Evolutionary conservation across 73 alveolate genomes (phyloP), one percentile per base, ranked within the genome.

Genomic region (Paramecium octaurelia): DNA sequence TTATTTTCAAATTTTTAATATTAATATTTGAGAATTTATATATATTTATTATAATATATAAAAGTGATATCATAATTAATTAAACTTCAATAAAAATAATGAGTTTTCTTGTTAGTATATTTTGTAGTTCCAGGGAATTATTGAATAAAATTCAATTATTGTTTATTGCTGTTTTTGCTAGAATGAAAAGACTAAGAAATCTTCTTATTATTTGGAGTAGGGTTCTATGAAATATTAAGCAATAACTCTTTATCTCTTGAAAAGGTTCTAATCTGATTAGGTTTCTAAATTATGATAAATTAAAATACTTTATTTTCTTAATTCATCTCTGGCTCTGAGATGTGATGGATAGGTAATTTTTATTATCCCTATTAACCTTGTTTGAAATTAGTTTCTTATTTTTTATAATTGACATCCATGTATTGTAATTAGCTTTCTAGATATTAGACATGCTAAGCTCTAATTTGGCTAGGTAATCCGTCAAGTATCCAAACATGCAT

Each of bases 401-500:
- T 40, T 40, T 12, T 18, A 36, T 18, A 7, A 23, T 21, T 34
- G 8, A 3, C 6, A 29, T 71, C 59, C 5, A 16, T 6, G 6
- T 1, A 8, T 23, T 29, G 29, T 71, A 1, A 36, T 71, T 71
- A 27, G 11, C 59, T 31, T 29, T 86, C 42, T 57, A 86, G 23
- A 59, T 86, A 59, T 86, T 86, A 20, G 1, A 86, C 71, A 60
- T 86, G 93, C 42, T 86, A 60, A 59, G 31, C 73, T 64, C 93
- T 86, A 0, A 86, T 86, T 59, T 58, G 35, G 14, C 60, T 75
- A 27, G 93, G 93, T 40, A 89, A 36, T 8, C 94, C 97, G 64
- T 95, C 98, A 71, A 93, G 86, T 9, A 95, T 93, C 96, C 96
- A 95, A 8, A 87, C 89, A 94, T 97, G 99, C 88, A 93, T 80